A percentile compares a stretch with the other conserved stretches of the same genome.
These are phyloP conservation scores for Pythium oligandrum DNA, from an alignment of 352 stramenopile genomes.

Conservation along the genomic window DNA sequence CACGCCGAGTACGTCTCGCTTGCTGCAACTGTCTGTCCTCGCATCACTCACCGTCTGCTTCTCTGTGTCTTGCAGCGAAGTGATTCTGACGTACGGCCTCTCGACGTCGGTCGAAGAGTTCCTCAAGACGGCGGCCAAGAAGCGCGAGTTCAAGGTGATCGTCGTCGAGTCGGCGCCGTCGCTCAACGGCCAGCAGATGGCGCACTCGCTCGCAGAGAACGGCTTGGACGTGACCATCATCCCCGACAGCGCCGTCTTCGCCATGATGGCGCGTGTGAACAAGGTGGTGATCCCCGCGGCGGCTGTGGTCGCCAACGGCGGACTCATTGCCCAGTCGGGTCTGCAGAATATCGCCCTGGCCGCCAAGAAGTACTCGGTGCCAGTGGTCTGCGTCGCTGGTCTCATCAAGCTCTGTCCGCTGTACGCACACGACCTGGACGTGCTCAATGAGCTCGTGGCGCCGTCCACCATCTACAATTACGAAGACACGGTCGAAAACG, in stretches of 20 bases:
- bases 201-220: slow-evolving; percentile 83
- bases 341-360: slow-evolving; percentile 95
- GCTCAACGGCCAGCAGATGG: slow-evolving; percentile 89
- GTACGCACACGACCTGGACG: slow-evolving; percentile 97
- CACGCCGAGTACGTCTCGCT: slow-evolving; percentile 85
- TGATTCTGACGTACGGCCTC: slow-evolving; percentile 94
- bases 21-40: too few species aligned
- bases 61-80: slow-evolving; percentile 57
- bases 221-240: slow-evolving; percentile 96
- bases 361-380: slow-evolving; percentile 95
- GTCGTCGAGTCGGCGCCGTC: slow-evolving; percentile 91
- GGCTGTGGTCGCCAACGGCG: slow-evolving; percentile 96
- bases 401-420: slow-evolving; percentile 98
- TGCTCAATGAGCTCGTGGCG: slow-evolving; percentile 89
- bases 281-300: slow-evolving; percentile 95
- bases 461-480: slow-evolving; percentile 89
- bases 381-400: slow-evolving; percentile 95
- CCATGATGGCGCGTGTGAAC: slow-evolving; percentile 98
- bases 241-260: slow-evolving; percentile 95
- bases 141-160: slow-evolving; percentile 96
- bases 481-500: slow-evolving; percentile 85
- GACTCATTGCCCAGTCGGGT: slow-evolving; percentile 93
- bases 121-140: slow-evolving; percentile 84
- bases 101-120: slow-evolving; percentile 91
- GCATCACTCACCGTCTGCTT: not conserved